A percentile compares a stretch with the other conserved stretches of the same genome.
Conservation (phyloP, 2,329 filamentous ascomycete genomes). For the Cordyceps farinosa region DNA sequence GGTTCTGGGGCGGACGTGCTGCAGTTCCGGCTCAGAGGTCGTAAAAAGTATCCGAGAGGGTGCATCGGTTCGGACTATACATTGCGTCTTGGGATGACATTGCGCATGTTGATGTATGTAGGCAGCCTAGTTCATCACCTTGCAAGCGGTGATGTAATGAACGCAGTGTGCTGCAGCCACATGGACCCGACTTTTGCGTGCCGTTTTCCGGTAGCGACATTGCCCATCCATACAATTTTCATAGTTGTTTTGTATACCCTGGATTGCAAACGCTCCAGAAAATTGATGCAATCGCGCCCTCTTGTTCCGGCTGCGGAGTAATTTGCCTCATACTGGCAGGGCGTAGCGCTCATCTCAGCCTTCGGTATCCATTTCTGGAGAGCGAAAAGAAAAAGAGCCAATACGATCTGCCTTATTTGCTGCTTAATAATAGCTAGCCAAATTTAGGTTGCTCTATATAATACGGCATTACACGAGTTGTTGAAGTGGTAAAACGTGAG, state of each 20-base stretch:
- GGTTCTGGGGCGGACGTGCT: constrained; percentile 24
- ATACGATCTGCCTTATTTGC: not conserved
- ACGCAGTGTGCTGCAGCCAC: not conserved
- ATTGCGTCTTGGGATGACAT: too few relatives aligned
- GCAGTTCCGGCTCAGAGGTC: not conserved
- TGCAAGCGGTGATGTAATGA: too few relatives aligned
- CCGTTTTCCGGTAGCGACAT: not conserved
- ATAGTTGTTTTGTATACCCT: not conserved
- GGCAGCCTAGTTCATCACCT: too few relatives aligned
- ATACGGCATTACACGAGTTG: not conserved
- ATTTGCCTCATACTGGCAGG: not conserved
- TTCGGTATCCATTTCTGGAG: not conserved
- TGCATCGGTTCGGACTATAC: not conserved
- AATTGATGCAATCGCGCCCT: not conserved
- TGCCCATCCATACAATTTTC: not conserved
- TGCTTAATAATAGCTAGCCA: not conserved
- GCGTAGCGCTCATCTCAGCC: not conserved
- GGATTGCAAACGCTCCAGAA: not conserved
- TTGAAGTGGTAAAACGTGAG: not conserved
- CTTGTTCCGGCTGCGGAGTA: not conserved
- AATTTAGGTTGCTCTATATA: not conserved
- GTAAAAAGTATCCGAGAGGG: not conserved
- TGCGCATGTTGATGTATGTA: too few relatives aligned
- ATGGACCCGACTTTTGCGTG: not conserved
- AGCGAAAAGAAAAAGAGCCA: not conserved